Percentiles rank a stretch among this genome's conserved stretches.
Evolutionary conservation across 1,139 yeast species (phyloP).

Genomic region (Zhuliangozyma blackwelliae): DNA sequence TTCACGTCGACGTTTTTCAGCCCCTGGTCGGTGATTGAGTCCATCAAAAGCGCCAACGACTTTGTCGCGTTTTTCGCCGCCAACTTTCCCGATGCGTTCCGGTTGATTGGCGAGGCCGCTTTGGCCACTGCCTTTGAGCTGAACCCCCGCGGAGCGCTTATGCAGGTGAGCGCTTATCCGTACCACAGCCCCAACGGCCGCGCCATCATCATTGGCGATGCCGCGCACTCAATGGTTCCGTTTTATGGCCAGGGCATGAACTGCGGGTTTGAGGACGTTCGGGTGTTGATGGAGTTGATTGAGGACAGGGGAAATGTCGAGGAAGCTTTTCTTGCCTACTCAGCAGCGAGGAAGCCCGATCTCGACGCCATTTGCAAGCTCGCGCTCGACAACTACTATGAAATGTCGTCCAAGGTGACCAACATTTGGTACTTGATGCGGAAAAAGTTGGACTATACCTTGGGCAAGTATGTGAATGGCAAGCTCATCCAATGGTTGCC

Average conservation of each 20-base stretch:
- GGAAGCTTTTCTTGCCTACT: conserved; percentile 55
- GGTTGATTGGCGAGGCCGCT: conserved; percentile 58
- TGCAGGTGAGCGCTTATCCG: conserved; percentile 65
- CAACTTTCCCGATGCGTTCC: conserved; percentile 73
- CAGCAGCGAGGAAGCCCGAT: conserved; percentile 57
- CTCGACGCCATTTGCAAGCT: conserved; percentile 70
- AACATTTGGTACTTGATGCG: conserved; percentile 59
- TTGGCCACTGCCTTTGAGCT: conserved; percentile 48
- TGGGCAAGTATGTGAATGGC: conserved; percentile 48
- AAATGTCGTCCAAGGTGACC: conserved; percentile 82
- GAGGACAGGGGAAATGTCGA: conserved; percentile 40
- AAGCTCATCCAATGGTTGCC: conserved; percentile 69
- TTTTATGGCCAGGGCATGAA: conserved; percentile 98
- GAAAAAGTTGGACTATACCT: conserved; percentile 61
- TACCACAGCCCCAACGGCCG: conserved; percentile 62
- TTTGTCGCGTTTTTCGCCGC: conserved; percentile 51
- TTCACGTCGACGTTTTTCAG: conserved; percentile 89
- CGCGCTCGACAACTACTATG: conserved; percentile 77
- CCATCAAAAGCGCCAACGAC: conserved; percentile 38
- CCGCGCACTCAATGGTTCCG: conserved; percentile 97
- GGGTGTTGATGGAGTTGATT: conserved; percentile 56
- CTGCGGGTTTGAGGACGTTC: conserved; percentile 90
- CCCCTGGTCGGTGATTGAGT: conserved; percentile 65
- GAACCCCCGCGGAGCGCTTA: conserved; percentile 72
- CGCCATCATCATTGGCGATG: conserved; percentile 79